Percentiles rank a stretch among this genome's conserved stretches.
phyloP scores from a whole-genome alignment of 2,329 filamentous ascomycete genomes.

The Diaporthe destruens region DNA sequence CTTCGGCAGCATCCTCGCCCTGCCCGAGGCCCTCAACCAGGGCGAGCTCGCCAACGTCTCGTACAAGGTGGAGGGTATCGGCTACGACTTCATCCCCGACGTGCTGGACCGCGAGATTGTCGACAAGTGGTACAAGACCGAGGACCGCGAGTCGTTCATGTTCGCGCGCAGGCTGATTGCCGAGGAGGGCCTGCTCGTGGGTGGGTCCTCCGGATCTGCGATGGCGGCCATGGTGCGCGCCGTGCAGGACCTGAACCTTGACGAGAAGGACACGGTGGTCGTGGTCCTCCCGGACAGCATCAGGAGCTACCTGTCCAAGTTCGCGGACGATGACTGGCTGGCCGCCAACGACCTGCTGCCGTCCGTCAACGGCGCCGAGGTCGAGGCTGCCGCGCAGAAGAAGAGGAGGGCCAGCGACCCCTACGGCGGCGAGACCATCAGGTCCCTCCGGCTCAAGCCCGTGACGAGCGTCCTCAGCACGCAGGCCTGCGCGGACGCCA shows the following conservation, averaged over 20 bases:
- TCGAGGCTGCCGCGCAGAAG: constrained; percentile 56
- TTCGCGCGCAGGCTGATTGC: constrained; percentile 91
- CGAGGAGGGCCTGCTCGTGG: constrained; percentile 93
- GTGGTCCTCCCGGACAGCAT: constrained; percentile 96
- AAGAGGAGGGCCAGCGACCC: constrained; percentile 68
- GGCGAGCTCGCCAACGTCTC: constrained; percentile 79
- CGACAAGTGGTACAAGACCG: constrained; percentile 98
- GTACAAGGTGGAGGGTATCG: constrained; percentile 99
- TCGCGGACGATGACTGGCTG: constrained; percentile 98
- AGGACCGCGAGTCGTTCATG: constrained; percentile 90
- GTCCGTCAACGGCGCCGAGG: constrained; percentile 60
- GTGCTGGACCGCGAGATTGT: constrained; percentile 85
- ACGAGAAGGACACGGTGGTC: constrained; percentile 88
- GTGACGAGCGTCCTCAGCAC: constrained; percentile 84
- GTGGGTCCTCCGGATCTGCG: constrained; percentile 93
- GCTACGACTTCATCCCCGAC: constrained; percentile 97
- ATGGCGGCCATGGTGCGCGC: constrained; percentile 85
- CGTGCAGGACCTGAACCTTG: constrained; percentile 80
- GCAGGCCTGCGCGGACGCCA: constrained; percentile 84
- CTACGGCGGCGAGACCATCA: constrained; percentile 83
- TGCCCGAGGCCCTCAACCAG: constrained; percentile 84
- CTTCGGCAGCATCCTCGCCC: constrained; percentile 88
- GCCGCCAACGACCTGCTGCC: constrained; percentile 93
- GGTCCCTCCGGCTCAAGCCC: constrained; percentile 88
- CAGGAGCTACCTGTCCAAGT: constrained; percentile 97